Evolutionary conservation across 139 green algal genomes (phyloP), one percentile per base, ranked within the genome.

Genomic region (Protoeuglena noctilucae): DNA sequence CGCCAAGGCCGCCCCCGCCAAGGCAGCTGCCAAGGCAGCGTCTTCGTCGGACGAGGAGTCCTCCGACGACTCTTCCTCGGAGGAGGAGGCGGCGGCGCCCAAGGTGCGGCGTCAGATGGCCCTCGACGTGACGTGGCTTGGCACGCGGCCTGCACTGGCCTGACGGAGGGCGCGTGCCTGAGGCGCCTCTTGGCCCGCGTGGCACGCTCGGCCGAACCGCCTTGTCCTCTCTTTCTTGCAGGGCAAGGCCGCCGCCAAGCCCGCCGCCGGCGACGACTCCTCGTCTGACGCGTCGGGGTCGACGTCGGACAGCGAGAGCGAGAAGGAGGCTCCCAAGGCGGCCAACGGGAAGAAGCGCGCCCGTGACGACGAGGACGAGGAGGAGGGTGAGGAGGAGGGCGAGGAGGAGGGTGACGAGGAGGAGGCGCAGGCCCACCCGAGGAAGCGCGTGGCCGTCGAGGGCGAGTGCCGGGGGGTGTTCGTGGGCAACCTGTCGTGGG

Each of bases 401-500:
- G 43, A 67, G 53, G 24, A 59, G 46, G 60, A 57, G 48, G 57
- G 47, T 6, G 52, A 47, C 19, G 53, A 48, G 23, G 46, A 56
- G 48, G 51, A 66, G 54, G 58, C 60, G 2, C 54, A 57, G 3
- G 28, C 62, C 40, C 24, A 21, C 17, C 29, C 57, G n/a, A 53
- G 56, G 56, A 40, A 40, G 18, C 19, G 68, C 27, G 64, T 48
- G 17, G 58, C 54, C 12, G 63, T 56, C 16, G 57, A 24, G 24
- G 49, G 65, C 25, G 72, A 66, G 39, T 66, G 46, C 60, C 46
- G 21, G 28, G 84, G 72, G 23, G 60, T 88, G 25, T 88, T 88
- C 60, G 65, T 82, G 16, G 75, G 77, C 48, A 88, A 88, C 63
- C 60, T 88, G 48, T 60, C 79, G 40, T 88, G 67, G 67, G 31